Percentiles rank a stretch among this genome's conserved stretches.
phyloP scores from a whole-genome alignment of 2,329 filamentous ascomycete species.

The Celoporthe dispersa region DNA sequence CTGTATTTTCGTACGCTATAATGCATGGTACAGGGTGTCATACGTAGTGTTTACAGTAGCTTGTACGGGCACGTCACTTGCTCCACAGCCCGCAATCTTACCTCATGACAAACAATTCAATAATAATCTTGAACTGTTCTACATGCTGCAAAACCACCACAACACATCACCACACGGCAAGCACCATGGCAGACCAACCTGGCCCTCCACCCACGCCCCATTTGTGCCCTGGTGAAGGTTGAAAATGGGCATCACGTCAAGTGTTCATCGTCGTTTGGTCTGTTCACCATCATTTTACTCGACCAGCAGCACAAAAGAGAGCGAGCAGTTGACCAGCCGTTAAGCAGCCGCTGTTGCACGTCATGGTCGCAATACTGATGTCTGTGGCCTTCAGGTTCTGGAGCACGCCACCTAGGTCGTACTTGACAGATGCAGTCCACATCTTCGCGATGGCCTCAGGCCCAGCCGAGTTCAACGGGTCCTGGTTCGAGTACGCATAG shows the following conservation, averaged over 20 bases:
- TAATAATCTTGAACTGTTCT: neutral
- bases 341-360: neutral
- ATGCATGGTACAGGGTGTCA: neutral
- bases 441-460: constrained; percentile 42
- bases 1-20: neutral
- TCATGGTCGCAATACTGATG: constrained; percentile 12
- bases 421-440: constrained; percentile 40
- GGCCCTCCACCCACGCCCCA: too few relatives aligned
- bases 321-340: neutral
- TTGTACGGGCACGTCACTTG: constrained; percentile 2
- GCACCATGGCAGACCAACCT: neutral
- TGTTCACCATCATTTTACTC: neutral
- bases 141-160: neutral
- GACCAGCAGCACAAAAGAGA: neutral
- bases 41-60: neutral
- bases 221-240: too few relatives aligned
- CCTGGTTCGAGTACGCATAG: constrained; percentile 47
- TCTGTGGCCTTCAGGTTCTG: constrained; percentile 8
- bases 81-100: neutral
- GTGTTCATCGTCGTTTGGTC: too few relatives aligned
- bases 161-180: neutral
- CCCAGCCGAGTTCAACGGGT: constrained; percentile 44
- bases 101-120: neutral
- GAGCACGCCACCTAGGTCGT: constrained; percentile 45
- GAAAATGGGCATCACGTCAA: too few relatives aligned